Conservation (phyloP, 208 protist species). For the Histomonas meleagridis region DNA sequence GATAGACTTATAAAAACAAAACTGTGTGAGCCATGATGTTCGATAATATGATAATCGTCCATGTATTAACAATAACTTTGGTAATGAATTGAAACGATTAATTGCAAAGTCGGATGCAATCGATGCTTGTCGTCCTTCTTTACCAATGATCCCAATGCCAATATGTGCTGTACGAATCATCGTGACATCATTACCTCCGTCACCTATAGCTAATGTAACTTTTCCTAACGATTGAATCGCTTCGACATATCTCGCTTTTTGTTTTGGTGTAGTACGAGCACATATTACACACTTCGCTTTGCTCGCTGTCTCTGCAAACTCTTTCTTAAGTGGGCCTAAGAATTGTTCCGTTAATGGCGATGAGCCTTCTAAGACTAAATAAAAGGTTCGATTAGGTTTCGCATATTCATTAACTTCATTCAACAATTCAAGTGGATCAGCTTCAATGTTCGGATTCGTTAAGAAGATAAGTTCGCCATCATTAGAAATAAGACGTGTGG, state of each 20-base stretch:
- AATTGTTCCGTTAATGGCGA: neutral
- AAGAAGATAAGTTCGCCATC: neutral
- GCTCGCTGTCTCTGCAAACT: constrained; percentile 51
- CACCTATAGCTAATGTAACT: constrained; percentile 47
- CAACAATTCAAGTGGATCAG: neutral
- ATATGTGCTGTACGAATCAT: constrained; percentile 51
- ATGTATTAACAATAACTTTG: constrained; percentile 37
- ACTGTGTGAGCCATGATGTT: constrained; percentile 23
- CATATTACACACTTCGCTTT: constrained; percentile 72
- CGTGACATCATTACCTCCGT: constrained; percentile 53
- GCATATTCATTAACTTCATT: constrained; percentile 13
- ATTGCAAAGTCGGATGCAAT: constrained; percentile 40
- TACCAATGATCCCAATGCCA: constrained; percentile 52
- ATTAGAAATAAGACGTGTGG: neutral
- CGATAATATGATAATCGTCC: constrained; percentile 37
- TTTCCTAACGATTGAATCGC: constrained; percentile 49
- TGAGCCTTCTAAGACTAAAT: neutral
- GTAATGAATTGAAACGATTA: constrained; percentile 36
- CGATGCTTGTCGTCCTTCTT: constrained; percentile 49
- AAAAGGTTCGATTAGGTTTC: neutral
- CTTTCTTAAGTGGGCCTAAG: neutral
- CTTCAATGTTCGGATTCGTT: too few species aligned
- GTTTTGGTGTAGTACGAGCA: constrained; percentile 80
- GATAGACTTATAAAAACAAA: constrained; percentile 43
- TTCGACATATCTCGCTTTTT: constrained; percentile 85